Base-by-base conservation (phyloP, 495 filamentous ascomycete genomes). In the Amorphotheca resinae region DNA sequence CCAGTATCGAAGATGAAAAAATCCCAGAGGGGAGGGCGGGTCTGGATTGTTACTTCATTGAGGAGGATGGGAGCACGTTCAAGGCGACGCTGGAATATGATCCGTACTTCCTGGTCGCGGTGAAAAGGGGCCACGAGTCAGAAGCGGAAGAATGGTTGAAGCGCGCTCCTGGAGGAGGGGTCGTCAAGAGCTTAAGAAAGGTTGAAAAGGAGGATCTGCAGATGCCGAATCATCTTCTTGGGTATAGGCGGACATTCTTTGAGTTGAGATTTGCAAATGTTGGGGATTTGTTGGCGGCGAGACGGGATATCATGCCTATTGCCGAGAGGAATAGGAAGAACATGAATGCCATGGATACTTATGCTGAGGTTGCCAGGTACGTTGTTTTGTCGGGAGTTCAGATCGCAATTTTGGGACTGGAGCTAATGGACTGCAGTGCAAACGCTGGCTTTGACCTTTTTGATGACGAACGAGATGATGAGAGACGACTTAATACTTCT, bases 91-190 rank as follows among this genome's bases (percentile, higher is more conserved):
- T 96, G 45, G 84, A 93, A 60, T 95, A 94, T 56, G 87, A 95
- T 58, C 91, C 91, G 21, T 99, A 99, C 62, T 93, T 99, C 49
- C 65, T 96, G 33, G 77, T 99, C 42, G 87, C 87, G 3, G 83
- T 88, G 14, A 87, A 86, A 58, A 85, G 78, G 53, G 84, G 84
- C 1, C 79, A 79, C 51, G 93, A 99, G 60, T 69, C 75, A 45
- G 91, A 99, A 59, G 91, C 93, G 0, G 91, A 99, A 58, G 91
- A 96, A 62, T 99, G 89, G 87, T 73, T 85, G 52, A 78, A 84
- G 49, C 68, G 91, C 38, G 76, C 76, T 17, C 73, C 75, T 22
- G 88, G 87, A 35, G 93, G 88, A 46, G 89, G 87, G 9, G 60
- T 88, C 9, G 69, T 95, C 34, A 95, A 93, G 63, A 73, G 62